Conservation (phyloP, 192 early-diverging fungal genomes). For the Pilobolus umbonatus region DNA sequence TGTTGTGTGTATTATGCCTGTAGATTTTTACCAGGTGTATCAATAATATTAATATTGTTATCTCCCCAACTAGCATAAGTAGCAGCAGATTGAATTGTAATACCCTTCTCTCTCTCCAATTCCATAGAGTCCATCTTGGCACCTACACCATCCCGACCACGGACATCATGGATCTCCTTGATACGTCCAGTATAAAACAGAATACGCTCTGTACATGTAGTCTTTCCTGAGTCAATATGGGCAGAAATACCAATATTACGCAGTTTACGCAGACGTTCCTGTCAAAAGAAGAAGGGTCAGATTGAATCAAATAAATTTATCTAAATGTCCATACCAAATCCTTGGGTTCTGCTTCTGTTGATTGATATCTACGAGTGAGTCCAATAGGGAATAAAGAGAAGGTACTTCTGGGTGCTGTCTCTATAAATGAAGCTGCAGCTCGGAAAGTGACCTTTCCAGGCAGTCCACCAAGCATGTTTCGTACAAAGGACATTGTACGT, state of each 20-base stretch:
- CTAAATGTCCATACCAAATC: slow-evolving; percentile 2
- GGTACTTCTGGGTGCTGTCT: slow-evolving; percentile 19
- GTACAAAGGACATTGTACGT: slow-evolving; percentile 28
- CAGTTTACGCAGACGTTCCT: slow-evolving; percentile 55
- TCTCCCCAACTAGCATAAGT: slow-evolving; percentile 79
- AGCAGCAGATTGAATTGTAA: slow-evolving; percentile 86
- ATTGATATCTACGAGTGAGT: slow-evolving; percentile 24
- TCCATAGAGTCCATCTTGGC: slow-evolving; percentile 99
- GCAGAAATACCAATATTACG: slow-evolving; percentile 89
- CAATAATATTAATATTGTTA: slow-evolving; percentile 81
- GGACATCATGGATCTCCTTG: slow-evolving; percentile 86
- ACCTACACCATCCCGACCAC: slow-evolving; percentile 84
- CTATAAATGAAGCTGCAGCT: slow-evolving; percentile 8
- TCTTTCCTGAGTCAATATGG: slow-evolving; percentile 87
- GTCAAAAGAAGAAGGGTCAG: slow-evolving; percentile 2
- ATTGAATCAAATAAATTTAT: not conserved
- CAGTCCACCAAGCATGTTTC: slow-evolving; percentile 25
- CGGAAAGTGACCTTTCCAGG: slow-evolving; percentile 17
- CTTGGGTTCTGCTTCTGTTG: slow-evolving; percentile 16
- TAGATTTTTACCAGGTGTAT: slow-evolving; percentile 72
- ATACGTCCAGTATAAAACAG: slow-evolving; percentile 83
- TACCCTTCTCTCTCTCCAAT: slow-evolving; percentile 91
- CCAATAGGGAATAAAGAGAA: slow-evolving; percentile 19
- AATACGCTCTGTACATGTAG: slow-evolving; percentile 80
- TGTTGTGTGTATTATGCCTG: not conserved